Percentiles rank a stretch among this genome's conserved stretches.
These are phyloP conservation scores for Coriolopsis trogii DNA, from an alignment of 1,284 basidiomycete species.

Conservation along the genomic window DNA sequence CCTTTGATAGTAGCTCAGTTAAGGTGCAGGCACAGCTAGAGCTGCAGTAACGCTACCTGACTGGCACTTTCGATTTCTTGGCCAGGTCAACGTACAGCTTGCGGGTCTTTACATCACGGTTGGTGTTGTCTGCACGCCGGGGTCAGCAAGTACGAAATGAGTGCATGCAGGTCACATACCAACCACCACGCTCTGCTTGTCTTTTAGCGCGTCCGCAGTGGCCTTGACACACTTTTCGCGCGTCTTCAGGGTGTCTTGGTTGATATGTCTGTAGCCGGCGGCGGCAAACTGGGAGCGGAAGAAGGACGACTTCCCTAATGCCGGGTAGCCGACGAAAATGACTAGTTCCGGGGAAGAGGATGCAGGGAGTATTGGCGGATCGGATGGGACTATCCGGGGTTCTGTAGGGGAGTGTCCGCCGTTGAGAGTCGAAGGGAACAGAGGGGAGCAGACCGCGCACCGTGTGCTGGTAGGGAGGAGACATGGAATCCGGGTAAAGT, in stretches of 20 bases:
- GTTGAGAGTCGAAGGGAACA: not conserved
- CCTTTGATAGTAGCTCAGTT: slow-evolving; percentile 39
- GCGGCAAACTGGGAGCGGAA: slow-evolving; percentile 73
- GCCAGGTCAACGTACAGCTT: slow-evolving; percentile 72
- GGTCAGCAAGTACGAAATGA: not conserved
- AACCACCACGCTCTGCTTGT: slow-evolving; percentile 73
- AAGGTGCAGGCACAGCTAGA: not conserved
- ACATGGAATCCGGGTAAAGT: slow-evolving; percentile 63
- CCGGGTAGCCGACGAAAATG: slow-evolving; percentile 88
- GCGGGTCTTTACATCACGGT: slow-evolving; percentile 72
- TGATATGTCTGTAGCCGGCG: slow-evolving; percentile 77
- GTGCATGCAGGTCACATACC: slow-evolving; percentile 47
- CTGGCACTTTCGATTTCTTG: slow-evolving; percentile 52
- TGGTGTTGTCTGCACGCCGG: slow-evolving; percentile 76
- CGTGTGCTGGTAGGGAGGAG: slow-evolving; percentile 45
- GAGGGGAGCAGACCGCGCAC: slow-evolving; percentile 34
- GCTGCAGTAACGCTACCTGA: slow-evolving; percentile 47
- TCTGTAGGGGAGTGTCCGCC: slow-evolving; percentile 38
- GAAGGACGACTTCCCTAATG: slow-evolving; percentile 86
- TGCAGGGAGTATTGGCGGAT: slow-evolving; percentile 58
- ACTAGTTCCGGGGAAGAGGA: slow-evolving; percentile 59
- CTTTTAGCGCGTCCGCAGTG: slow-evolving; percentile 57
- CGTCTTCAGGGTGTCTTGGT: slow-evolving; percentile 82
- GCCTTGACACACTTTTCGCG: slow-evolving; percentile 76
- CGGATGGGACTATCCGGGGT: slow-evolving; percentile 63